These are phyloP conservation scores for Plasmodium malariae DNA, from an alignment of 169 alveolate genomes.

Conservation along the genomic window DNA sequence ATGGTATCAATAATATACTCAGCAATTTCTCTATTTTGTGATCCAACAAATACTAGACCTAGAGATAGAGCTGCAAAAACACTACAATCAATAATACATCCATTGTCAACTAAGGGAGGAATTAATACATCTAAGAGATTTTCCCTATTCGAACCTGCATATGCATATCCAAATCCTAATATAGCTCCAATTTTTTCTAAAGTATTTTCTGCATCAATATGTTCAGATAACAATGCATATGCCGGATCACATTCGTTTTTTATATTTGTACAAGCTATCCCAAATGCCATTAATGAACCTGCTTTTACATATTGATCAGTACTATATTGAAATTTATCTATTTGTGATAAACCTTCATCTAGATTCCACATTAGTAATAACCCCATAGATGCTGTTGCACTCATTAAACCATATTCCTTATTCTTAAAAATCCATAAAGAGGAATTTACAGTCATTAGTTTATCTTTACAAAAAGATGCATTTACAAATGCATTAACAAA, in stretches of 20 bases:
- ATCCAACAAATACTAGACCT: slow-evolving; percentile 97
- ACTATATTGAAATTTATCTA: slow-evolving; percentile 95
- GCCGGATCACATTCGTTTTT: slow-evolving; percentile 97
- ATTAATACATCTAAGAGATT: slow-evolving; percentile 92
- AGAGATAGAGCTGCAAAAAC: slow-evolving; percentile 97
- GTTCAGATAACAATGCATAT: slow-evolving; percentile 94
- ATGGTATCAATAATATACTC: slow-evolving; percentile 94
- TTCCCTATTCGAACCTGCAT: slow-evolving; percentile 97
- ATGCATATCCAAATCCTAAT: slow-evolving; percentile 97
- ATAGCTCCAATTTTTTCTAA: slow-evolving; percentile 94
- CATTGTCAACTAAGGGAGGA: slow-evolving; percentile 92
- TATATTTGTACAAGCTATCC: slow-evolving; percentile 94
- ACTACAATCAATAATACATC: slow-evolving; percentile 92
- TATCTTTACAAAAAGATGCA: slow-evolving; percentile 97
- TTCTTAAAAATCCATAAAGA: slow-evolving; percentile 95
- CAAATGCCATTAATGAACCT: slow-evolving; percentile 96
- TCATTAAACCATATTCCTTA: slow-evolving; percentile 95
- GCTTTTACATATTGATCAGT: slow-evolving; percentile 95
- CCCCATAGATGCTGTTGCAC: slow-evolving; percentile 98
- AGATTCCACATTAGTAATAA: slow-evolving; percentile 97
- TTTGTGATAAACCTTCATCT: slow-evolving; percentile 96
- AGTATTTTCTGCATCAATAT: slow-evolving; percentile 88
- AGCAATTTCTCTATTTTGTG: slow-evolving; percentile 96
- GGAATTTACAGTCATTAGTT: slow-evolving; percentile 89
- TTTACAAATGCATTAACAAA: slow-evolving; percentile 99